Conservation (phyloP, 2,329 filamentous ascomycete genomes). For the Cladosporium sp. region DNA sequence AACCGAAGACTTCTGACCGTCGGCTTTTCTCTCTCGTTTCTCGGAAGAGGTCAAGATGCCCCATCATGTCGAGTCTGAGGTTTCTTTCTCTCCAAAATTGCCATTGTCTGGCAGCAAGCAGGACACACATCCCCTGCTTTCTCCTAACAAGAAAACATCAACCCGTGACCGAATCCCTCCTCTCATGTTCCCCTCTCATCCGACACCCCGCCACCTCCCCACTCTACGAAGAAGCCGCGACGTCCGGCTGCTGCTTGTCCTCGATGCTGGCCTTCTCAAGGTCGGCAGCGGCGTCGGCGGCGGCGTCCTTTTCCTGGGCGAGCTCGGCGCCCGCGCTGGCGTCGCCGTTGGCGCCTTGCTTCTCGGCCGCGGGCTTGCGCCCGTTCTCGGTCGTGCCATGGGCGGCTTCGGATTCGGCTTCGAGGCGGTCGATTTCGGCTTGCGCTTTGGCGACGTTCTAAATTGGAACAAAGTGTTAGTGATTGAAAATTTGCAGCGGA, state of each 20-base stretch:
- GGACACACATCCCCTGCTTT: no score
- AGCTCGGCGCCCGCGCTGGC: constrained; percentile 52
- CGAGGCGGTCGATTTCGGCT: constrained; percentile 86
- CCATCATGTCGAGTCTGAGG: no score
- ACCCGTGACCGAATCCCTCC: background rate
- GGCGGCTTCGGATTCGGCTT: constrained; percentile 61
- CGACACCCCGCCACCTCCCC: background rate
- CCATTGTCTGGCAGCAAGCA: no score
- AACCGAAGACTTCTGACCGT: no score
- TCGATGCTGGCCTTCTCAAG: constrained; percentile 59
- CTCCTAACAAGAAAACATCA: no score
- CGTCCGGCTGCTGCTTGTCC: constrained; percentile 34
- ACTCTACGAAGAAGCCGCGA: constrained; percentile 11
- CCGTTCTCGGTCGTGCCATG: constrained; percentile 47
- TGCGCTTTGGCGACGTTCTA: constrained; percentile 97
- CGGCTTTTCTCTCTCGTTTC: no score
- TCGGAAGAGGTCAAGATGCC: no score
- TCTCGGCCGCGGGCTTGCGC: constrained; percentile 54
- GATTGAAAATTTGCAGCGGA: background rate
- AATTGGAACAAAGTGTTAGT: constrained; percentile 17
- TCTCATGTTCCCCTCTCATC: background rate
- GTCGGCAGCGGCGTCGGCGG: constrained; percentile 55
- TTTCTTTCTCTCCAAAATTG: no score
- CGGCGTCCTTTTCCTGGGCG: constrained; percentile 56
- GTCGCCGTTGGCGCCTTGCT: constrained; percentile 49